phyloP scores from a whole-genome alignment of 495 filamentous ascomycete genomes.

The Aspergillus nidulans region DNA sequence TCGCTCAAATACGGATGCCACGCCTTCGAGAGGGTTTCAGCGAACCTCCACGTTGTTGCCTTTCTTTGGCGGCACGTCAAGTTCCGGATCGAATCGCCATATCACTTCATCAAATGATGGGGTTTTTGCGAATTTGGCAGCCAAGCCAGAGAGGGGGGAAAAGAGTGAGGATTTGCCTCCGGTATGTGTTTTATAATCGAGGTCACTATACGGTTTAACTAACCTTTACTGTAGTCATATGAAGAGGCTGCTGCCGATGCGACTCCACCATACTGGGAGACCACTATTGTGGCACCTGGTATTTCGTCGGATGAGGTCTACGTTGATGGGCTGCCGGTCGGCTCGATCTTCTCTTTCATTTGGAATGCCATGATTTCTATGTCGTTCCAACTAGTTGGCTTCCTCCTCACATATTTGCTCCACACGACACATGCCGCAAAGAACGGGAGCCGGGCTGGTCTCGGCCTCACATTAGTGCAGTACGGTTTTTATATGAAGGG shows the following conservation, averaged over 20 bases:
- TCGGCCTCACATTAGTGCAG: slow-evolving; percentile 94
- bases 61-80: slow-evolving; percentile 35
- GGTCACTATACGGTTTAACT: slow-evolving; percentile 4
- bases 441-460: slow-evolving; percentile 89
- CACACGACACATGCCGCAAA: slow-evolving; percentile 98
- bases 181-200: slow-evolving; percentile 50
- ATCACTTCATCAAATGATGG: slow-evolving; percentile 71
- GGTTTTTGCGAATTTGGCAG: slow-evolving; percentile 91
- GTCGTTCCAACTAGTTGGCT: slow-evolving; percentile 96
- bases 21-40: slow-evolving; percentile 26
- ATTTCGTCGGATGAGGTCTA: slow-evolving; percentile 86
- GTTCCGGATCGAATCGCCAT: slow-evolving; percentile 40
- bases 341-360: slow-evolving; percentile 89
- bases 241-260: slow-evolving; percentile 98
- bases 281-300: slow-evolving; percentile 90
- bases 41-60: slow-evolving; percentile 52
- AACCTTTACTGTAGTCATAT: slow-evolving; percentile 63
- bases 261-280: slow-evolving; percentile 98
- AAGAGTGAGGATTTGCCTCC: slow-evolving; percentile 84
- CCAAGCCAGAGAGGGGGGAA: slow-evolving; percentile 83
- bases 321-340: slow-evolving; percentile 92
- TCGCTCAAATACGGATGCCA: slow-evolving; percentile 12
- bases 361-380: slow-evolving; percentile 99
- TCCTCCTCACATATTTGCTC: slow-evolving; percentile 94
- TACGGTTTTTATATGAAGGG: slow-evolving; percentile 93